Percentiles rank a stretch among this genome's conserved stretches.
These are phyloP conservation scores for Exophiala viscosa DNA, from an alignment of 2,329 filamentous ascomycete species.

Conservation along the genomic window DNA sequence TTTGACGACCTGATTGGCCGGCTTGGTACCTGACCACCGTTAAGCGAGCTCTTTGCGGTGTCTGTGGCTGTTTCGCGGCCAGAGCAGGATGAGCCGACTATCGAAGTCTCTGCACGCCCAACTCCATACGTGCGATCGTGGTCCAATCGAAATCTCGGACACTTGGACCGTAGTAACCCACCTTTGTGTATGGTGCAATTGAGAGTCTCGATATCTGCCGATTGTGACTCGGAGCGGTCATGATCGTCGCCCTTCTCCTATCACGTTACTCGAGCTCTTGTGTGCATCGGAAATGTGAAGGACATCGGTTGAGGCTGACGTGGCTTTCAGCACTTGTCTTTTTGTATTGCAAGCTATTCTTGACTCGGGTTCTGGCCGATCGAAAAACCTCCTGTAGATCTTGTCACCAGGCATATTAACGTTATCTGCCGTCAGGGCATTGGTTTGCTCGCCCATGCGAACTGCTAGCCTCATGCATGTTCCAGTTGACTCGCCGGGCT, in stretches of 20 bases:
- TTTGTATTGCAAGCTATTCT: conserved; percentile 6
- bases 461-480: not conserved
- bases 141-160: too few relatives aligned
- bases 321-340: not conserved
- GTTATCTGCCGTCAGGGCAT: not conserved
- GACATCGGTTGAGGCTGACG: conserved; percentile 6
- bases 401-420: too few relatives aligned
- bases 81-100: too few relatives aligned
- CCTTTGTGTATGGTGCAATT: too few relatives aligned
- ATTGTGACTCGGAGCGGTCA: conserved; percentile 4
- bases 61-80: too few relatives aligned
- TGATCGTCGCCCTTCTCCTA: conserved; percentile 4
- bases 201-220: not conserved
- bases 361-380: conserved; percentile 9
- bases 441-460: not conserved
- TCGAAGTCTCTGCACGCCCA: too few relatives aligned
- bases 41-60: too few relatives aligned
- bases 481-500: not conserved
- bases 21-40: too few relatives aligned
- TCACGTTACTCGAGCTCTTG: not conserved
- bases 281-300: not conserved
- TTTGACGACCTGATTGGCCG: too few relatives aligned
- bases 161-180: too few relatives aligned
- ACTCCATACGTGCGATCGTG: too few relatives aligned
- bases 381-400: not conserved